These are phyloP conservation scores for Scedosporium apiospermum DNA, from an alignment of 2,329 filamentous ascomycete species.

Conservation along the genomic window DNA sequence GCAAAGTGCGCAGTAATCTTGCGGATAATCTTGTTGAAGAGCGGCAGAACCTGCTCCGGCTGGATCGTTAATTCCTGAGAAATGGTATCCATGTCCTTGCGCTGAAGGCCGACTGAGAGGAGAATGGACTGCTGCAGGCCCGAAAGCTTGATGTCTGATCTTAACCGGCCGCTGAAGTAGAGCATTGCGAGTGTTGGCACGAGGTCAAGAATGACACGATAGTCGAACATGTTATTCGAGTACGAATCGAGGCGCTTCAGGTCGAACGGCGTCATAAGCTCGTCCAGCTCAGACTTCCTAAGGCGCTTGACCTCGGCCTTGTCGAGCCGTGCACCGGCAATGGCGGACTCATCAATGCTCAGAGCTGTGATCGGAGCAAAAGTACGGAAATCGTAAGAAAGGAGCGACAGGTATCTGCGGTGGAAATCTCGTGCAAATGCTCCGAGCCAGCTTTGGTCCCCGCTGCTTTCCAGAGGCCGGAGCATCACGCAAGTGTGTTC, in stretches of 20 bases:
- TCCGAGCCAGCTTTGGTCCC: conserved; percentile 75
- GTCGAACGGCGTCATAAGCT: conserved; percentile 78
- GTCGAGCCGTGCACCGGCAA: conserved; percentile 59
- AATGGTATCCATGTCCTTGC: conserved; percentile 74
- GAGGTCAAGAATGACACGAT: conserved; percentile 93
- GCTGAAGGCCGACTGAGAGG: conserved; percentile 82
- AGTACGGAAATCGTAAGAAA: conserved; percentile 84
- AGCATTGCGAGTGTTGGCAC: conserved; percentile 72
- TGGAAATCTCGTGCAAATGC: conserved; percentile 93
- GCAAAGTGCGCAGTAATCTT: conserved; percentile 78
- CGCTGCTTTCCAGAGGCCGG: conserved; percentile 58
- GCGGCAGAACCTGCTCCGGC: conserved; percentile 74
- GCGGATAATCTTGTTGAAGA: conserved; percentile 94
- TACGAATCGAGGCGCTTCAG: conserved; percentile 92
- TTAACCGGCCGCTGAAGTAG: conserved; percentile 76
- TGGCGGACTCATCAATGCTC: conserved; percentile 80
- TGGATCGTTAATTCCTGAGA: conserved; percentile 69
- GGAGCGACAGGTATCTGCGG: conserved; percentile 76
- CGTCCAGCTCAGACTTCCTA: conserved; percentile 67
- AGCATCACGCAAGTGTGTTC: conserved; percentile 99
- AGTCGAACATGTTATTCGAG: conserved; percentile 93
- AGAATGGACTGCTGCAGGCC: conserved; percentile 82
- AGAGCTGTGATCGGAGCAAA: conserved; percentile 74
- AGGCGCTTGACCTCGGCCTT: conserved; percentile 41
- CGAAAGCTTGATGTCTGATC: conserved; percentile 56